Evolutionary conservation across 2,329 filamentous ascomycete genomes (phyloP), one percentile per base, ranked within the genome.

Genomic region (Camptophora hylomeconis): DNA sequence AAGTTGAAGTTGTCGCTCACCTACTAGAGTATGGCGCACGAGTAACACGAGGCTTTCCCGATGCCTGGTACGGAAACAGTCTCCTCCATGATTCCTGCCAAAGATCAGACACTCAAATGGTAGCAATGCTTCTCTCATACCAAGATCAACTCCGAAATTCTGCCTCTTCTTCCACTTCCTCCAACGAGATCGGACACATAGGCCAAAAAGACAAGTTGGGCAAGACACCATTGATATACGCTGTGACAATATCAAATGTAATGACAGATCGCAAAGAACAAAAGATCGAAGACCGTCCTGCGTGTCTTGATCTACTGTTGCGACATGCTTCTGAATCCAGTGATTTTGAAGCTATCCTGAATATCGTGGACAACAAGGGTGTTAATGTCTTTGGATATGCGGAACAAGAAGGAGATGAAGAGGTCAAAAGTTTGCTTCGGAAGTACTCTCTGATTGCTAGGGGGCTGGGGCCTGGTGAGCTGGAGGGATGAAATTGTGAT

Each of bases 341-440:
- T n/a, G 17, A 20, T n/a, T 23, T 17, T 10, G 46, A 63, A 2
- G 46, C 61, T 3, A 46, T 59, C 6, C 43, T 56, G 16, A 40
- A 54, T 1, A 44, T 46, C 7, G 53, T 69, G 17, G 51, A 60
- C 16, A 31, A 26, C 17, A 31, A 26, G 17, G 29, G 29, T 5
- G 26, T 26, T 9, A 31, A 17, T 6, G 24, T 31, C 3, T 26
- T 24, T 20, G 26, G 29, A 24, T 31, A 31, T 26, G 29, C 29
- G 15, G 23, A 31, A 5, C 23, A 31, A 16, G 19, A 19, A 4
- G 20, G 20, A 10, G 17, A 31, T 26, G 29, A 16, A 10, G 22
- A 31, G 24, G 16, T 31, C 7, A 26, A 16, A 14, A n/a, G 13
- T 8, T 31, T 31, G 13, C 23, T 31, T n/a, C n/a, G n/a, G n/a